A percentile compares a stretch with the other conserved stretches of the same genome.
phyloP scores from a whole-genome alignment of 306 rosid genomes.

The Lagenaria siceraria region DNA sequence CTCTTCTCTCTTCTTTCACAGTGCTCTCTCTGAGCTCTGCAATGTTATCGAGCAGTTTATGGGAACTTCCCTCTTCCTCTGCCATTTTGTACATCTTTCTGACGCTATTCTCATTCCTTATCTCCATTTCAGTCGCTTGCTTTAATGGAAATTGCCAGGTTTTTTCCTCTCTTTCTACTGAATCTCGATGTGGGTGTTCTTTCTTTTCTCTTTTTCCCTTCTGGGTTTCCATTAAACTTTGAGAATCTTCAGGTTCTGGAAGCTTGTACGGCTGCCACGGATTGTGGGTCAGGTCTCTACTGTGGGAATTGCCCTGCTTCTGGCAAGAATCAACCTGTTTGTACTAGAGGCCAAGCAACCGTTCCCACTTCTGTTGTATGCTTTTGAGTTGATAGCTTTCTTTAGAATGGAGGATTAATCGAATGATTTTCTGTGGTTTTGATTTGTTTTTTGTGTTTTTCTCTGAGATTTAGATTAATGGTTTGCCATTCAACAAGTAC shows the following conservation, averaged over 20 bases:
- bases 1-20: too few species aligned
- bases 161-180: background rate
- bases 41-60: constrained; percentile 42
- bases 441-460: background rate
- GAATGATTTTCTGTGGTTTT: background rate
- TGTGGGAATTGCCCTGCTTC: constrained; percentile 84
- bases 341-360: constrained; percentile 72
- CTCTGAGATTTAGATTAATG: constrained; percentile 41
- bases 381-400: background rate
- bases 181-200: constrained; percentile 18
- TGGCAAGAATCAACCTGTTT: constrained; percentile 46
- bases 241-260: constrained; percentile 45
- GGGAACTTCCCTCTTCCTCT: constrained; percentile 13
- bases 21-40: constrained; percentile 14
- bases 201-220: background rate
- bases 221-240: constrained; percentile 12
- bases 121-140: constrained; percentile 39
- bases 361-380: constrained; percentile 53
- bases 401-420: background rate
- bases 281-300: constrained; percentile 69
- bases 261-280: constrained; percentile 54
- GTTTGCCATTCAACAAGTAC: constrained; percentile 81
- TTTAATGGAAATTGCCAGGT: constrained; percentile 84
- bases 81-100: constrained; percentile 20
- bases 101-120: constrained; percentile 21